Evolutionary conservation across 108 stramenopile species (phyloP).

Genomic region (Nitzschia sp.): DNA sequence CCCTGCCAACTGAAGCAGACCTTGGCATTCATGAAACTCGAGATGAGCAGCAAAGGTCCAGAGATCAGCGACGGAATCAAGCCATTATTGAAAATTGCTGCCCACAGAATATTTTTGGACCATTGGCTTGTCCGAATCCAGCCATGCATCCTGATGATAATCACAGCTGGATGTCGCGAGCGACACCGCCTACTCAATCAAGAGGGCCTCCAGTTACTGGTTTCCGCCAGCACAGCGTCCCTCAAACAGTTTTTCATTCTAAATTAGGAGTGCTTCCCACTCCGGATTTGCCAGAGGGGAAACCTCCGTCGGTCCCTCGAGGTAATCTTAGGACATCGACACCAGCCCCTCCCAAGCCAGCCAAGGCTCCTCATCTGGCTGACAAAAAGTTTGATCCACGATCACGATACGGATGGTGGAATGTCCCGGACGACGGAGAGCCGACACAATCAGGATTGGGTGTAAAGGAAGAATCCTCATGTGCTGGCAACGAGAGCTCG

Average conservation of each 20-base stretch:
- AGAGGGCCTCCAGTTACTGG: not conserved
- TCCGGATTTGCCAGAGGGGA: not conserved
- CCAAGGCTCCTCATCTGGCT: not conserved
- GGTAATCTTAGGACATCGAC: not conserved
- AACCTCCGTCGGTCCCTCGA: not conserved
- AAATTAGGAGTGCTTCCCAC: not conserved
- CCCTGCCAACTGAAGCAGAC: constrained; percentile 78
- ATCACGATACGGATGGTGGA: constrained; percentile 46
- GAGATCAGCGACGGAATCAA: constrained; percentile 58
- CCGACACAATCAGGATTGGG: not conserved
- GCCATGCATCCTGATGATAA: constrained; percentile 76
- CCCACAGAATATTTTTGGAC: constrained; percentile 76
- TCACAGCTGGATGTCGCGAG: constrained; percentile 77
- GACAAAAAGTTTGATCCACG: constrained; percentile 29
- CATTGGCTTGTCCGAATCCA: constrained; percentile 78
- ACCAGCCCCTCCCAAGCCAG: not conserved
- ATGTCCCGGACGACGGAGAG: constrained; percentile 14
- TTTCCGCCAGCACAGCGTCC: not conserved
- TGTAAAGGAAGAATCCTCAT: not conserved
- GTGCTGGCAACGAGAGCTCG: not conserved
- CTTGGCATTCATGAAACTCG: constrained; percentile 80
- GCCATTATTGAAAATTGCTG: constrained; percentile 71
- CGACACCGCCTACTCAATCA: constrained; percentile 15
- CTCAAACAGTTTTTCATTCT: not conserved
- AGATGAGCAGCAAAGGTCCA: constrained; percentile 72